Percentiles rank a stretch among this genome's conserved stretches.
phyloP scores from a whole-genome alignment of 2,329 filamentous ascomycete species.

The Trichophyton simii region DNA sequence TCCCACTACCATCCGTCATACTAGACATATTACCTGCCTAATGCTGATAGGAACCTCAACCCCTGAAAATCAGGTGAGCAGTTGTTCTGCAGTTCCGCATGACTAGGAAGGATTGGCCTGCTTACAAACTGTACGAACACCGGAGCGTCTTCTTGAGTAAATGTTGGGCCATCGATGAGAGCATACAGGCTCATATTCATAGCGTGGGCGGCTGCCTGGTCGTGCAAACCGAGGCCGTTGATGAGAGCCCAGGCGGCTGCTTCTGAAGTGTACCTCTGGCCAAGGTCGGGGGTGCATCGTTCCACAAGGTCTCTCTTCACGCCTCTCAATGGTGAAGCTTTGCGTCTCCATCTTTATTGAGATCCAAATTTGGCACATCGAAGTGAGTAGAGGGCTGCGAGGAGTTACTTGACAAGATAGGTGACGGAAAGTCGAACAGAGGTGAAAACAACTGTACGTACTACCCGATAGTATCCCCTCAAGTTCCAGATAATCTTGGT shows the following conservation, averaged over 20 bases:
- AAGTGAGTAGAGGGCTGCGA: neutral
- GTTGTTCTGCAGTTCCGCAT: neutral
- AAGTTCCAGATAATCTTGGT: neutral
- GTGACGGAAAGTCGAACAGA: no score
- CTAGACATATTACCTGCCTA: neutral
- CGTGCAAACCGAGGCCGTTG: neutral
- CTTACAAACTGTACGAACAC: neutral
- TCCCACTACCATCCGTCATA: neutral
- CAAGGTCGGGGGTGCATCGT: neutral
- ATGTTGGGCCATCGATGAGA: neutral
- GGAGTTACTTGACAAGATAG: no score
- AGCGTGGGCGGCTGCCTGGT: no score
- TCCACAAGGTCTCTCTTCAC: neutral
- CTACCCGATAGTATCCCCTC: no score
- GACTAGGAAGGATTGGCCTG: neutral
- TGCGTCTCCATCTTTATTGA: neutral
- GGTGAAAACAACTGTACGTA: no score
- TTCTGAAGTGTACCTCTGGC: neutral
- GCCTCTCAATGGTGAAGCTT: neutral
- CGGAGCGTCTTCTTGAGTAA: neutral
- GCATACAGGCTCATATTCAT: neutral
- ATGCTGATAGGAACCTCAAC: neutral
- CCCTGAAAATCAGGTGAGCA: neutral
- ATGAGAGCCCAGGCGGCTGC: neutral
- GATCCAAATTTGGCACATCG: conserved; percentile 2